A percentile compares a stretch with the other conserved stretches of the same genome.
Evolutionary conservation across 441 rosid genomes (phyloP).

Genomic region (Isatis lusitanica): DNA sequence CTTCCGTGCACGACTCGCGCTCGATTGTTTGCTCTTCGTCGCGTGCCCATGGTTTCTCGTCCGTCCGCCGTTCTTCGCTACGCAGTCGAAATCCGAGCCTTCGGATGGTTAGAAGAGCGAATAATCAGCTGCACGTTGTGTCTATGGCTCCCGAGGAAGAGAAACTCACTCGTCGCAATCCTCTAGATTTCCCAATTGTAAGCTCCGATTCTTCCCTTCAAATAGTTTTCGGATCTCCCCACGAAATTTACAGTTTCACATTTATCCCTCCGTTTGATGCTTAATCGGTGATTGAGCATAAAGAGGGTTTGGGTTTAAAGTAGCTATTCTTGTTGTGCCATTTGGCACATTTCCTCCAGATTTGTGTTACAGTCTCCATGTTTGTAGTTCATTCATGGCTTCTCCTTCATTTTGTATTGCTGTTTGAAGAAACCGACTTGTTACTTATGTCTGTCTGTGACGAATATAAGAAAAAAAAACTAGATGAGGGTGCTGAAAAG

Average conservation of each 20-base stretch:
- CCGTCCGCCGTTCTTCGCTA: constrained; percentile 19
- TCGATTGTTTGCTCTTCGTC: constrained; percentile 32
- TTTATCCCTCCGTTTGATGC: neutral
- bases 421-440: neutral
- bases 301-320: neutral
- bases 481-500: too few species aligned
- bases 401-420: neutral
- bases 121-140: constrained; percentile 38
- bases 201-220: constrained; percentile 9
- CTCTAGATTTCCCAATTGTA: constrained; percentile 73
- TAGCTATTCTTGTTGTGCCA: neutral
- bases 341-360: too few species aligned
- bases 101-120: constrained; percentile 26
- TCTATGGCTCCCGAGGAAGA: constrained; percentile 84
- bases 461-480: too few species aligned
- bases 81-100: constrained; percentile 4
- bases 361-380: neutral
- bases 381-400: neutral
- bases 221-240: neutral
- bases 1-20: neutral
- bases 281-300: neutral
- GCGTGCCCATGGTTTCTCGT: constrained; percentile 14
- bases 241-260: neutral
- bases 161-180: constrained; percentile 65
- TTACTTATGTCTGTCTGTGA: too few species aligned